phyloP scores from a whole-genome alignment of 345 rosid species.

The Salix purpurea region DNA sequence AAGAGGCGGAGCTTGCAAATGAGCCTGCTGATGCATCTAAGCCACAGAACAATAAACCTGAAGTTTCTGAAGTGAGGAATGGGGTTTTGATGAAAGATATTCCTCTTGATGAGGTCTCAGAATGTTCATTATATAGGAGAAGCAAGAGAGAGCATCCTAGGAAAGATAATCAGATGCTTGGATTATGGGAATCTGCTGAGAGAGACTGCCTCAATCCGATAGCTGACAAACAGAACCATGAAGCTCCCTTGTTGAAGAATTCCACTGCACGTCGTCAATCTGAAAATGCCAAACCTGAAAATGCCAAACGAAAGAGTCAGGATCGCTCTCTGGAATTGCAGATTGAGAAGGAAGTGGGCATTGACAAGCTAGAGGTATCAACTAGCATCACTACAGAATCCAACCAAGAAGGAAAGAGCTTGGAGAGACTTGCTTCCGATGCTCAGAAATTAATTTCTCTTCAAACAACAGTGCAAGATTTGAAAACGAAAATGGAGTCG shows the following conservation, averaged over 20 bases:
- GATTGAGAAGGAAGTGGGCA: conserved; percentile 59
- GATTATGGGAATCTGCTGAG: conserved; percentile 24
- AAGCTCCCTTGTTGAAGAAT: conserved; percentile 11
- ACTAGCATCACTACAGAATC: conserved; percentile 29
- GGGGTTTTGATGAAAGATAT: conserved; percentile 31
- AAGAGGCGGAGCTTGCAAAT: conserved; percentile 27
- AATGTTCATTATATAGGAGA: conserved; percentile 8
- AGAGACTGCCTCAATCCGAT: conserved; percentile 12
- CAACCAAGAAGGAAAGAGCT: conserved; percentile 30
- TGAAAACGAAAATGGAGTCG: conserved; percentile 18
- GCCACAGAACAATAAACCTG: not conserved
- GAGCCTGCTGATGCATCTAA: conserved; percentile 27
- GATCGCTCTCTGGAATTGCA: conserved; percentile 46
- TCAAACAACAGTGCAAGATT: conserved; percentile 18
- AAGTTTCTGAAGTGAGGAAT: conserved; percentile 8
- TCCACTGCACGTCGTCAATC: conserved; percentile 2
- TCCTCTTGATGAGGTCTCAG: conserved; percentile 27
- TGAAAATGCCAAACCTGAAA: conserved; percentile 14
- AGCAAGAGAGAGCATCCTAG: conserved; percentile 7
- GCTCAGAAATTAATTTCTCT: conserved; percentile 22
- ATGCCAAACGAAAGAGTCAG: conserved; percentile 14
- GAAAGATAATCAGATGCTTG: conserved; percentile 23
- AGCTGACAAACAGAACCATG: conserved; percentile 13
- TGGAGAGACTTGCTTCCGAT: conserved; percentile 27
- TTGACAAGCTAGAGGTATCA: conserved; percentile 66